phyloP scores from a whole-genome alignment of 768 basidiomycete species.

The Lentinula detonsa region DNA sequence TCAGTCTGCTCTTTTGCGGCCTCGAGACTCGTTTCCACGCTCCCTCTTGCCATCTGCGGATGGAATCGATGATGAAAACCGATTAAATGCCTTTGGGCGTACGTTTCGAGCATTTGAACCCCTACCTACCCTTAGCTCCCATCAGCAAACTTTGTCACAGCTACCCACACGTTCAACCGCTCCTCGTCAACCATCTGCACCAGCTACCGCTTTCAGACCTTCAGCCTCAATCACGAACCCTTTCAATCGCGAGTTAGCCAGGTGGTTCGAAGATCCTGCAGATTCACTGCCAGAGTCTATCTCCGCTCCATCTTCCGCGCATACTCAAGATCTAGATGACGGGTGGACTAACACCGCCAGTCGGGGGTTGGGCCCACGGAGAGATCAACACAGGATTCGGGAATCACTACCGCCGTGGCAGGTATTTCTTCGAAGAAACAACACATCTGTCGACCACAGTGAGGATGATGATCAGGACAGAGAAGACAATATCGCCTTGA shows the following conservation, averaged over 20 bases:
- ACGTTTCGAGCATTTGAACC: neutral
- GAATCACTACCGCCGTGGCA: neutral
- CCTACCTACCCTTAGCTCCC: neutral
- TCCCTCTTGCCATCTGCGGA: neutral
- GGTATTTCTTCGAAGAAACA: neutral
- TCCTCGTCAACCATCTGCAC: neutral
- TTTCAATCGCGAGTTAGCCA: neutral
- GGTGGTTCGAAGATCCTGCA: constrained; percentile 2
- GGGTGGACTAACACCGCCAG: neutral
- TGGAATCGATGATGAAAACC: neutral
- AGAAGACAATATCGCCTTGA: neutral
- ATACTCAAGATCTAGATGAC: neutral
- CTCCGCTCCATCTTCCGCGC: no score
- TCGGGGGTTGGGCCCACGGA: neutral
- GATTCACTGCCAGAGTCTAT: neutral
- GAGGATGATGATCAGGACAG: neutral
- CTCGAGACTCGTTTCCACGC: neutral
- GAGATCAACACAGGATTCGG: neutral
- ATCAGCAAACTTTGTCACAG: neutral
- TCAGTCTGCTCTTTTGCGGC: neutral
- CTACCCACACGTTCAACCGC: neutral
- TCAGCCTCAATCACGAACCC: neutral
- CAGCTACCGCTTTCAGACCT: neutral
- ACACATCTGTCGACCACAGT: neutral
- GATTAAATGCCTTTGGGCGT: neutral